Base-by-base conservation (phyloP, 164 flowering plant genomes). In the Magnolia officinalis region DNA sequence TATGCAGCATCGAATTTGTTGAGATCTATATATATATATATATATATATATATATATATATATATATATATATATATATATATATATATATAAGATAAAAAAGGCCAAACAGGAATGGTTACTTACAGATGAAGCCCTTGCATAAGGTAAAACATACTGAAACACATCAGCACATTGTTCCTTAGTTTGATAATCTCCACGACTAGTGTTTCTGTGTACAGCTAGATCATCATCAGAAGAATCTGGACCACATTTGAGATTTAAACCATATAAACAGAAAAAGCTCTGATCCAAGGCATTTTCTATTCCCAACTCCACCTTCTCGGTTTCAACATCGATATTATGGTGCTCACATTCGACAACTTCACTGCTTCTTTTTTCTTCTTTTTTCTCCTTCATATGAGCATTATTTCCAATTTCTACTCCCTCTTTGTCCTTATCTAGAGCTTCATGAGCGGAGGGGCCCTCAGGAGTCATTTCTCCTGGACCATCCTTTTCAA, bases 111-210 rank as follows among this genome's bases (percentile, higher is more conserved):
- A 55, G 18, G 61, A 73, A 50, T 24, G 84, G 67, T 11, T 29
- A 87, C 99, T 93, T 66, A 96, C 99, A 78, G 99, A 89, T 80
- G 97, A 96, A 80, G 87, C 95, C 82, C 90, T 96, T 37, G 95
- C 97, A 84, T 87, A 91, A 24, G 99, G 94, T 51, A 94, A 88
- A 78, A 96, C 84, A 81, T 96, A 94, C 73, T 90, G 92, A 75
- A 96, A 96, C 72, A 96, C 99, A 86, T 96, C 99, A 79, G 93
- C 94, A 82, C 98, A 92, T 80, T 96, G 99, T 81, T 96, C 99
- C 85, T 92, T 92, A 63, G 97, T 91, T 79, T 94, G 99, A 80
- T 94, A 96, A 81, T 96, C 98, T 77, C 95, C 98, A 67, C 90
- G 93, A 80, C 91, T 90, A 74, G 94, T 92, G 83, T 96, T 96